These are phyloP conservation scores for Pythium insidiosum DNA, from an alignment of 352 stramenopile genomes.

Conservation along the genomic window DNA sequence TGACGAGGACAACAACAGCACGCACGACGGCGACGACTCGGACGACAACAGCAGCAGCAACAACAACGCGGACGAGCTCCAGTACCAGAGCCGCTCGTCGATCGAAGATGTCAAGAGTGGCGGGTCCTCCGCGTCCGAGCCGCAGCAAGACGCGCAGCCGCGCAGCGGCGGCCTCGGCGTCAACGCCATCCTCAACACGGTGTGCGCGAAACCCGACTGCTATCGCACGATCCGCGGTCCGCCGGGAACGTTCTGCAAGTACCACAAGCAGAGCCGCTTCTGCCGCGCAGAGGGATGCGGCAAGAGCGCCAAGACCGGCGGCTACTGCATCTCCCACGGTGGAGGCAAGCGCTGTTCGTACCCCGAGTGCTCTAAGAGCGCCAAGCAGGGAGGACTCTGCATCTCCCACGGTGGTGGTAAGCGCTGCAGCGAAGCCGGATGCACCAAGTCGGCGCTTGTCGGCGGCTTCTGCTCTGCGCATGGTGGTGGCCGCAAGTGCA, in stretches of 20 bases:
- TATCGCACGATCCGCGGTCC: conserved; percentile 67
- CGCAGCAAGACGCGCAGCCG: neutral
- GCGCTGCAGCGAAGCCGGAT: conserved; percentile 60
- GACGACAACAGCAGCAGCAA: neutral
- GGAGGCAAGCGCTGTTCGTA: conserved; percentile 63
- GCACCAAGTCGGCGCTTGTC: conserved; percentile 75
- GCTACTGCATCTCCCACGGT: conserved; percentile 67
- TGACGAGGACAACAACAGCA: conserved; percentile 13
- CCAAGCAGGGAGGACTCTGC: conserved; percentile 75
- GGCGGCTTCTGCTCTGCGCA: conserved; percentile 80
- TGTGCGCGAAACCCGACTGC: conserved; percentile 72
- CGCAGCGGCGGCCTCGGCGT: conserved; percentile 28
- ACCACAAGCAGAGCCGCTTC: conserved; percentile 79
- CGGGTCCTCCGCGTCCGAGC: conserved; percentile 23
- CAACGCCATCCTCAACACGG: conserved; percentile 66
- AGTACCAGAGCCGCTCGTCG: conserved; percentile 13
- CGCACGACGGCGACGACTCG: conserved; percentile 15
- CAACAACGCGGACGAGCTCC: conserved; percentile 1
- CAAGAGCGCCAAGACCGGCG: conserved; percentile 77
- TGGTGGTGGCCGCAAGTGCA: conserved; percentile 71
- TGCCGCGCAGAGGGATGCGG: conserved; percentile 54
- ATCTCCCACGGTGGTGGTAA: conserved; percentile 81
- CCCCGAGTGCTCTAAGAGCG: conserved; percentile 74
- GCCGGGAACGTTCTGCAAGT: conserved; percentile 71
- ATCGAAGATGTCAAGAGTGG: conserved; percentile 14